Evolutionary conservation across 2,329 filamentous ascomycete genomes (phyloP).

Genomic region (Aspergillus ibericus): DNA sequence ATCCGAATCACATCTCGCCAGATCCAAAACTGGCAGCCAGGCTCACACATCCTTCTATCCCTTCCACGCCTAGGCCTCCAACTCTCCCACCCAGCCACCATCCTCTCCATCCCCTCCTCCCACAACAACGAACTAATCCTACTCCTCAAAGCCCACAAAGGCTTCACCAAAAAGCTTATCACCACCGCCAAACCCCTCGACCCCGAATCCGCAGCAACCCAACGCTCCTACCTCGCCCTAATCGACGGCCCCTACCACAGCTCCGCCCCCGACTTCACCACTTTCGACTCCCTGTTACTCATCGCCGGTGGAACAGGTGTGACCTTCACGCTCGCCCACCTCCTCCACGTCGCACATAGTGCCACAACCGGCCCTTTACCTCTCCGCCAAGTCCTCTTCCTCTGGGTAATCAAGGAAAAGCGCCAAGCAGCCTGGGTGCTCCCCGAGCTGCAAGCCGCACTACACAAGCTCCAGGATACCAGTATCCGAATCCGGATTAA

Average conservation of each 20-base stretch:
- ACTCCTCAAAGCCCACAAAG: background rate
- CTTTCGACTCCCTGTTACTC: background rate
- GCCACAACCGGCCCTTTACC: background rate
- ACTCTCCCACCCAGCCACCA: background rate
- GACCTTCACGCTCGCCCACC: background rate
- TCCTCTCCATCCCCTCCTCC: background rate
- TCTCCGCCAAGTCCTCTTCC: background rate
- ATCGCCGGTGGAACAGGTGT: background rate
- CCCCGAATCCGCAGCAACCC: background rate
- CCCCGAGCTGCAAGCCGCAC: background rate
- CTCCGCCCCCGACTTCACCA: background rate
- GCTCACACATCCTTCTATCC: background rate
- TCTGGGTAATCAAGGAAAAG: background rate
- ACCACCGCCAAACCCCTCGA: background rate
- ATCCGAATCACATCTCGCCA: background rate
- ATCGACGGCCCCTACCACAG: background rate
- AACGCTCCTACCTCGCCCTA: background rate
- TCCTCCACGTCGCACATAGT: background rate
- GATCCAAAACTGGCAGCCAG: background rate
- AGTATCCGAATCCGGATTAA: background rate
- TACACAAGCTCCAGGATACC: background rate
- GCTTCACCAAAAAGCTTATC: background rate
- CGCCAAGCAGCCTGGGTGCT: background rate
- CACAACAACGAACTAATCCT: background rate
- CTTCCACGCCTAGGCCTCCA: background rate